Evolutionary conservation across 2,329 filamentous ascomycete genomes (phyloP).

Genomic region (Alternaria atra): DNA sequence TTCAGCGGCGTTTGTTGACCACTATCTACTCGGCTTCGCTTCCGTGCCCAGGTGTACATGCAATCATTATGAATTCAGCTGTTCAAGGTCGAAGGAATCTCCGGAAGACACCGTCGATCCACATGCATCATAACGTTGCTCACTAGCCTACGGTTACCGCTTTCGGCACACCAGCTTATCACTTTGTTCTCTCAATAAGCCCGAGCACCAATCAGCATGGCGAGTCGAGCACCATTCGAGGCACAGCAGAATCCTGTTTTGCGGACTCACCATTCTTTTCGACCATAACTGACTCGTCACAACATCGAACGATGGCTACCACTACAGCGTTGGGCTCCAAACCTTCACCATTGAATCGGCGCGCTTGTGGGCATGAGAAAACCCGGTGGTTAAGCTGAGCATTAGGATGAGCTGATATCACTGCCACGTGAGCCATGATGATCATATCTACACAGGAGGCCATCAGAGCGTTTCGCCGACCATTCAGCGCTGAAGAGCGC

Average conservation of each 20-base stretch:
- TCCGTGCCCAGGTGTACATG: slow-evolving; percentile 6
- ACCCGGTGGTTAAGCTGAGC: background rate
- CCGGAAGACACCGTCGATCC: slow-evolving; percentile 1
- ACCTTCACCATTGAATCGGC: slow-evolving; percentile 1
- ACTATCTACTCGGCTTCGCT: slow-evolving; percentile 1
- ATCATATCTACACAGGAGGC: background rate
- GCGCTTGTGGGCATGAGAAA: background rate
- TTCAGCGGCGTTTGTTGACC: background rate
- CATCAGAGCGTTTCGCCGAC: background rate
- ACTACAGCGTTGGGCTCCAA: slow-evolving; percentile 1
- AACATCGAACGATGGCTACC: background rate
- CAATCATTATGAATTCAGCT: background rate
- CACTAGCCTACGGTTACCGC: slow-evolving; percentile 10
- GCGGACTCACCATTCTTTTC: slow-evolving; percentile 7
- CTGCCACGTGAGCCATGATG: background rate
- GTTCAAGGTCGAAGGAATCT: slow-evolving; percentile 5
- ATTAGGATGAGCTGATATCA: background rate
- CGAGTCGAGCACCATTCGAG: background rate
- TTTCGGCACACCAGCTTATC: slow-evolving; percentile 11
- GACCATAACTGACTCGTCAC: slow-evolving; percentile 13
- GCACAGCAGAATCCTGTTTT: slow-evolving; percentile 12
- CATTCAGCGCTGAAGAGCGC: background rate
- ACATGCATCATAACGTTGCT: slow-evolving; percentile 10
- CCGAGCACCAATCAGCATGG: slow-evolving; percentile 7
- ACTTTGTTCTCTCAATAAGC: slow-evolving; percentile 2